phyloP scores from a whole-genome alignment of 1,284 basidiomycete species.

The Fomitopsis pinicola region DNA sequence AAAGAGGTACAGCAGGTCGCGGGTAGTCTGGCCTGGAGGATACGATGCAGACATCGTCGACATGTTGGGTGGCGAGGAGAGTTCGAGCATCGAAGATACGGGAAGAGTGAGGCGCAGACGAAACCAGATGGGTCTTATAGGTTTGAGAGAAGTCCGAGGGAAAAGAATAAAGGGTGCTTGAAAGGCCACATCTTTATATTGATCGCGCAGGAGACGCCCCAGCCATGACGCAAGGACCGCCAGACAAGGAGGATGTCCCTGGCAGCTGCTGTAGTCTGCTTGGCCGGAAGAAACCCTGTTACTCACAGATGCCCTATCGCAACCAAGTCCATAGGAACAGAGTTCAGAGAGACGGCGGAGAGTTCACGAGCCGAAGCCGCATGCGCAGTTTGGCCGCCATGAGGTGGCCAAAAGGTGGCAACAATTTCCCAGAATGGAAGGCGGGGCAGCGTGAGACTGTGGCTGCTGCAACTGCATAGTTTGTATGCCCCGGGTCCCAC shows the following conservation, averaged over 20 bases:
- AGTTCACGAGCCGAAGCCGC: neutral
- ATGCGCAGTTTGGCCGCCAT: neutral
- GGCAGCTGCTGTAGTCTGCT: neutral
- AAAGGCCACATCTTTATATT: conserved; percentile 1
- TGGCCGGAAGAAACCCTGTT: neutral
- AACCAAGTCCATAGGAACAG: neutral
- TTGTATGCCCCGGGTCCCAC: conserved; percentile 23
- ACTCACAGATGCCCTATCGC: neutral
- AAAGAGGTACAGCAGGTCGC: conserved; percentile 24
- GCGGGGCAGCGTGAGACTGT: conserved; percentile 20
- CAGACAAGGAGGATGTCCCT: neutral
- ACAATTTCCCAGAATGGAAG: conserved; percentile 8
- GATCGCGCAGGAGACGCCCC: neutral
- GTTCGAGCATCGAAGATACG: neutral
- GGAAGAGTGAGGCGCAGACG: neutral
- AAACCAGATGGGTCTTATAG: conserved; percentile 1
- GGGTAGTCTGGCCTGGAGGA: conserved; percentile 16
- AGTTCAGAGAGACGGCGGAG: neutral
- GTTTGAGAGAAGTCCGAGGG: neutral
- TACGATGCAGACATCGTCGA: conserved; percentile 10
- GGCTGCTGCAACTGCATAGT: conserved; percentile 28
- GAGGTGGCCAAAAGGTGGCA: neutral
- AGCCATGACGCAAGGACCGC: neutral
- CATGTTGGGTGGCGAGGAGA: neutral
- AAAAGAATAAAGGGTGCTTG: neutral